These are phyloP conservation scores for Trichopus zeylanicus DNA, from an alignment of 116 monocot species.

Conservation along the genomic window DNA sequence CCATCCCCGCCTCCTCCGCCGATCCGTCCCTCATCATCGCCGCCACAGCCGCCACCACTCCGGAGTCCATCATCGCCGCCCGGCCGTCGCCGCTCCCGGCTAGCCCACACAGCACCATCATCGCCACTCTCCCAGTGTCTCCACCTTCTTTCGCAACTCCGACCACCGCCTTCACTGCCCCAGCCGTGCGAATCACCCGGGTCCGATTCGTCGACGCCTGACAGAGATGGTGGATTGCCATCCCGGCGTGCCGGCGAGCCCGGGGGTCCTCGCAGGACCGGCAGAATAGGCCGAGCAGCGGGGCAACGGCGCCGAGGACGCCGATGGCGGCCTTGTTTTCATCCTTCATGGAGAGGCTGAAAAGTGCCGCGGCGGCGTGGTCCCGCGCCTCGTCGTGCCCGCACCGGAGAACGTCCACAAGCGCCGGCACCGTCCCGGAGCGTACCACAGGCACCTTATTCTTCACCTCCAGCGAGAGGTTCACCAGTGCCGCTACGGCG, in stretches of 20 bases:
- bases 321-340: constrained; percentile 49
- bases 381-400: constrained; percentile 27
- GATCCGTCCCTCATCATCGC: not conserved
- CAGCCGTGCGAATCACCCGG: constrained; percentile 27
- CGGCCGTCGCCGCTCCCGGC: constrained; percentile 34
- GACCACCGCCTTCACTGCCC: constrained; percentile 27
- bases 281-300: constrained; percentile 36
- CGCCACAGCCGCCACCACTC: constrained; percentile 25
- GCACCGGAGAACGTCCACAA: constrained; percentile 31
- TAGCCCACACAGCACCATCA: constrained; percentile 35
- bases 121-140: constrained; percentile 12
- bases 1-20: constrained; percentile 8
- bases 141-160: constrained; percentile 7
- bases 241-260: constrained; percentile 44
- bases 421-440: constrained; percentile 37
- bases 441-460: constrained; percentile 49
- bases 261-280: not conserved
- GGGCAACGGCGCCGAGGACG: constrained; percentile 50
- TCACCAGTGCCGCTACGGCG: constrained; percentile 42
- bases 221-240: constrained; percentile 52
- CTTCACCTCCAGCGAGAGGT: constrained; percentile 40
- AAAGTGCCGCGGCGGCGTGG: constrained; percentile 56
- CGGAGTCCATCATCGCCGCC: constrained; percentile 44
- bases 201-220: constrained; percentile 27
- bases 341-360: constrained; percentile 44